These are phyloP conservation scores for Ricinus communis DNA, from an alignment of 345 rosid species.

Conservation along the genomic window DNA sequence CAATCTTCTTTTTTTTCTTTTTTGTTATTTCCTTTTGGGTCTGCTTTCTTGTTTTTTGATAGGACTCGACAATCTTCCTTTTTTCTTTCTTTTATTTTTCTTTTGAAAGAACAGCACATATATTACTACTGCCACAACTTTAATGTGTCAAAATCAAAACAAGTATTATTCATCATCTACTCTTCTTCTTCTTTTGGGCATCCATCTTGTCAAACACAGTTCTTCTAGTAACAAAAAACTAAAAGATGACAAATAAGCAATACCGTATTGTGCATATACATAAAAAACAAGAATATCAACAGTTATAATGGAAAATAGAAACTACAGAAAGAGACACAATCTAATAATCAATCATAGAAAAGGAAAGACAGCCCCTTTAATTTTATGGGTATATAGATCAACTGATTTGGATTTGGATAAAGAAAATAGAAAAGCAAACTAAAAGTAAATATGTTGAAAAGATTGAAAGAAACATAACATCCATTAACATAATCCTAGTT, in stretches of 20 bases:
- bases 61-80: conserved; percentile 4
- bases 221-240: background rate
- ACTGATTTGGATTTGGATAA: no score
- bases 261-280: background rate
- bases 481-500: background rate
- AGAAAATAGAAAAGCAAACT: no score
- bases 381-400: no score
- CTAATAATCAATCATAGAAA: background rate
- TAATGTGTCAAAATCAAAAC: background rate
- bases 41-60: background rate
- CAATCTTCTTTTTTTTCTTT: no score
- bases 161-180: background rate
- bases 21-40: no score
- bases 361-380: background rate
- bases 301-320: no score
- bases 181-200: background rate
- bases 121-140: background rate
- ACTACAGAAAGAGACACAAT: background rate
- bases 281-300: background rate
- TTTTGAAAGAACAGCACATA: background rate
- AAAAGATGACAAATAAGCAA: background rate
- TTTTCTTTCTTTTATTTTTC: no score
- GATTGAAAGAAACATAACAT: background rate
- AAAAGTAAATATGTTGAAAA: background rate
- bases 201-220: background rate